Percentiles rank a stretch among this genome's conserved stretches.
Evolutionary conservation across 1,284 basidiomycete genomes (phyloP).

Genomic region (Tremellales sp.): DNA sequence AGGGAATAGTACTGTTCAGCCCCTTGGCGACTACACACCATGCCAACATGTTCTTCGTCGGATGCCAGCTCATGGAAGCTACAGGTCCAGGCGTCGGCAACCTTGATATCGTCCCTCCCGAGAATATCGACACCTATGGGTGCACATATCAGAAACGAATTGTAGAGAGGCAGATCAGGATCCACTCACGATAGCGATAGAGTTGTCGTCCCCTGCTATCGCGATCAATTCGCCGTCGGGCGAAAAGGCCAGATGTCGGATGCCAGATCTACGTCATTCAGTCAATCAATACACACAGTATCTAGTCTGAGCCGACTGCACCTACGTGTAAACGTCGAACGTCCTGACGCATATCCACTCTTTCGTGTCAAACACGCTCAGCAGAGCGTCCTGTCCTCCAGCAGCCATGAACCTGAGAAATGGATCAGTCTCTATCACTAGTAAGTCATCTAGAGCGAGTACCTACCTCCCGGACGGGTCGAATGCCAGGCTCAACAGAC

Average conservation of each 20-base stretch:
- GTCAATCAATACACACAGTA: constrained; percentile 2
- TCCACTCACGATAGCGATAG: constrained; percentile 28
- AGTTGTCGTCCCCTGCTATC: constrained; percentile 36
- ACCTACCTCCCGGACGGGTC: constrained; percentile 30
- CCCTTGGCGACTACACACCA: constrained; percentile 29
- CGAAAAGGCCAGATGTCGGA: constrained; percentile 37
- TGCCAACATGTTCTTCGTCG: constrained; percentile 34
- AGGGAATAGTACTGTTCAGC: no score
- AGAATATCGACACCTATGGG: constrained; percentile 28
- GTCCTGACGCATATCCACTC: constrained; percentile 39
- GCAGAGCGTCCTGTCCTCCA: constrained; percentile 40
- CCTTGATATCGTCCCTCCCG: constrained; percentile 25
- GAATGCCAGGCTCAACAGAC: constrained; percentile 28
- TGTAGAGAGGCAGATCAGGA: neutral
- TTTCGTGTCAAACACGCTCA: constrained; percentile 31
- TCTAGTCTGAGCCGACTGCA: neutral
- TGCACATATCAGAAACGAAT: neutral
- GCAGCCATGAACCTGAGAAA: constrained; percentile 28
- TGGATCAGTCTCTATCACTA: neutral
- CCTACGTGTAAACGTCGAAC: constrained; percentile 36
- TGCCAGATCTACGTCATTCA: constrained; percentile 23
- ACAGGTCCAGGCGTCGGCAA: constrained; percentile 26
- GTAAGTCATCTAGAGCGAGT: neutral
- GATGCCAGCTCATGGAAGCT: constrained; percentile 37
- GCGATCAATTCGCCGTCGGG: constrained; percentile 42